Percentiles rank a stretch among this genome's conserved stretches.
These are phyloP conservation scores for Azolla pinnata DNA, from an alignment of 75 land plant species.

Conservation along the genomic window DNA sequence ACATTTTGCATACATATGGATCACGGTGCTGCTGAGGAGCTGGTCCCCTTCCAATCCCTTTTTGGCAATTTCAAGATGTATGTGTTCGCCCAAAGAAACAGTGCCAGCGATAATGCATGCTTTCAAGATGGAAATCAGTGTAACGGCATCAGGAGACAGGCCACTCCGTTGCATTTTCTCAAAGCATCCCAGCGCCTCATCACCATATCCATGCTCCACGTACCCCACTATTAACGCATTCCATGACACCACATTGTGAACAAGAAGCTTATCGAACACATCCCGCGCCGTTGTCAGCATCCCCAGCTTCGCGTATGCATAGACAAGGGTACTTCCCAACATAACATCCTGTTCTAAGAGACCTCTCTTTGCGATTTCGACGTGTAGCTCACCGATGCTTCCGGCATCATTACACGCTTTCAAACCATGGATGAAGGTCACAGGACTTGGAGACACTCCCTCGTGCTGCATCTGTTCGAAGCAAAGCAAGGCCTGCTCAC, in stretches of 20 bases:
- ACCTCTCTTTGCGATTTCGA: not conserved
- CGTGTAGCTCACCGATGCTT: not conserved
- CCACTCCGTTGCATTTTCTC: not conserved
- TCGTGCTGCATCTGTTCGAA: slow-evolving; percentile 20
- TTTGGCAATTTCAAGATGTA: not conserved
- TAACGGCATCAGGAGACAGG: not conserved
- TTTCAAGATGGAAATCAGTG: not conserved
- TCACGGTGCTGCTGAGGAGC: not conserved
- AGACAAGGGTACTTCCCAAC: not conserved
- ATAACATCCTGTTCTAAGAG: not conserved
- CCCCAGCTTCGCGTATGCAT: not conserved
- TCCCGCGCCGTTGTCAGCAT: slow-evolving; percentile 2
- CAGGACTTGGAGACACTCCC: slow-evolving; percentile 1
- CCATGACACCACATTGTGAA: slow-evolving; percentile 27
- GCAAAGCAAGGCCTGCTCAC: slow-evolving; percentile 11
- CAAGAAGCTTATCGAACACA: slow-evolving; percentile 38
- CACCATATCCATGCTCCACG: slow-evolving; percentile 31
- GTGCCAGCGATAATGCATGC: not conserved
- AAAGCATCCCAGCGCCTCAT: not conserved
- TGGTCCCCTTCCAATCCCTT: not conserved
- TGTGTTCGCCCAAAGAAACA: not conserved
- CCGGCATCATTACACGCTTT: not conserved
- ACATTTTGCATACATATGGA: not conserved
- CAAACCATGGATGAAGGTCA: slow-evolving; percentile 6
- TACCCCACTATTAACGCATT: slow-evolving; percentile 29